Percentiles rank a stretch among this genome's conserved stretches.
Evolutionary conservation across 441 rosid species (phyloP).

Genomic region (Eutrema salsugineum): DNA sequence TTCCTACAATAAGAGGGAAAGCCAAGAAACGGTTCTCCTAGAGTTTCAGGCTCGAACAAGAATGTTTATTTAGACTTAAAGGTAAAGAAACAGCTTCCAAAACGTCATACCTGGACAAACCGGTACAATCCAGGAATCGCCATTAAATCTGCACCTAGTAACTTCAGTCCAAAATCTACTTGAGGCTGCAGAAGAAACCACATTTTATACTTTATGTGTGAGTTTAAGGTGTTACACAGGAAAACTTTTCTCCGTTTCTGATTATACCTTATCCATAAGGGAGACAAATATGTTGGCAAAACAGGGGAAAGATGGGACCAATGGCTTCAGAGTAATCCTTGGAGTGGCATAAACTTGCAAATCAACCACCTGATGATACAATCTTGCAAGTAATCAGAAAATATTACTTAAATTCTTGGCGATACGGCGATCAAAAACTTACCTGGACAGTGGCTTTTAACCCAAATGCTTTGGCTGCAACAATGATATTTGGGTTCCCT

Average conservation of each 20-base stretch:
- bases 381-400: slow-evolving; percentile 13
- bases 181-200: slow-evolving; percentile 61
- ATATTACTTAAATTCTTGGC: not conserved
- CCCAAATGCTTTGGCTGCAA: slow-evolving; percentile 65
- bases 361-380: slow-evolving; percentile 50
- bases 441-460: slow-evolving; percentile 64
- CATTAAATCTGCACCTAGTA: slow-evolving; percentile 93
- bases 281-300: slow-evolving; percentile 58
- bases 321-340: slow-evolving; percentile 59
- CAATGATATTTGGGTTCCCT: slow-evolving; percentile 59
- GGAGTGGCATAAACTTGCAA: slow-evolving; percentile 60
- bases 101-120: slow-evolving; percentile 65
- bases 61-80: not conserved
- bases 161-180: slow-evolving; percentile 93
- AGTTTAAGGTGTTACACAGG: not conserved
- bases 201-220: not conserved
- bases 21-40: not conserved
- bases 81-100: not conserved
- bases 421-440: slow-evolving; percentile 3
- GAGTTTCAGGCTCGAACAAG: not conserved
- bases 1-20: slow-evolving; percentile 48
- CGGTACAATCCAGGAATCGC: slow-evolving; percentile 91
- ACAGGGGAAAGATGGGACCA: slow-evolving; percentile 57
- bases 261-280: slow-evolving; percentile 57
- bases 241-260: not conserved